These are phyloP conservation scores for Ruellia speciosa DNA, from an alignment of 305 asterid species.

Conservation along the genomic window DNA sequence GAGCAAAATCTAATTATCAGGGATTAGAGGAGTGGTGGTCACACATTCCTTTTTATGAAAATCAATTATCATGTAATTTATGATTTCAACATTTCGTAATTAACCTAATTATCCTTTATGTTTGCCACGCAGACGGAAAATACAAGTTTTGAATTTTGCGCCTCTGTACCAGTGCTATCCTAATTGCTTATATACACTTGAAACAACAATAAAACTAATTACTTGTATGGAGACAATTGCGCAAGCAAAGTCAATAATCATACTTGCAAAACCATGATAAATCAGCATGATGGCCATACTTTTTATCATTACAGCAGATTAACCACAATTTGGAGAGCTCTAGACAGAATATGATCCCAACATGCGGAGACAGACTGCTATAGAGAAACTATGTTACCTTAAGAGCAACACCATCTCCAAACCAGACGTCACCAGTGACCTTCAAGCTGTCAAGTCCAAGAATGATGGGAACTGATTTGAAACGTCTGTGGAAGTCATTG, in stretches of 20 bases:
- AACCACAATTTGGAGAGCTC: not conserved
- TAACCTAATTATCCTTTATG: no score
- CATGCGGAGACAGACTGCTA: conserved; percentile 12
- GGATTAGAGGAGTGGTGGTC: not conserved
- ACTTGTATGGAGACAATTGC: conserved; percentile 2
- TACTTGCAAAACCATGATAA: not conserved
- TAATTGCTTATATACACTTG: no score
- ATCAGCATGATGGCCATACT: not conserved
- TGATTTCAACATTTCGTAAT: no score
- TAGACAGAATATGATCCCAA: not conserved
- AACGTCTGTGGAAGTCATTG: conserved; percentile 50
- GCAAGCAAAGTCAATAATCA: not conserved
- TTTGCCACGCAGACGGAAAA: no score
- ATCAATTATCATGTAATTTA: not conserved
- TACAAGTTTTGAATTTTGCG: no score
- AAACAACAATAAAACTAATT: not conserved
- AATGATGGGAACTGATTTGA: conserved; percentile 76
- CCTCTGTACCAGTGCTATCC: no score
- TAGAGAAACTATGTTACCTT: conserved; percentile 42
- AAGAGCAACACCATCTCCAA: conserved; percentile 61
- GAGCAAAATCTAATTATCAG: not conserved
- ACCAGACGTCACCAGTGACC: conserved; percentile 92
- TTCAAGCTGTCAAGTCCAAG: conserved; percentile 72
- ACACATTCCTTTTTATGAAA: not conserved
- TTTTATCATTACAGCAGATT: conserved; percentile 8